Base-by-base conservation (phyloP, 805 yeast species). In the Priceomyces melissophilus region DNA sequence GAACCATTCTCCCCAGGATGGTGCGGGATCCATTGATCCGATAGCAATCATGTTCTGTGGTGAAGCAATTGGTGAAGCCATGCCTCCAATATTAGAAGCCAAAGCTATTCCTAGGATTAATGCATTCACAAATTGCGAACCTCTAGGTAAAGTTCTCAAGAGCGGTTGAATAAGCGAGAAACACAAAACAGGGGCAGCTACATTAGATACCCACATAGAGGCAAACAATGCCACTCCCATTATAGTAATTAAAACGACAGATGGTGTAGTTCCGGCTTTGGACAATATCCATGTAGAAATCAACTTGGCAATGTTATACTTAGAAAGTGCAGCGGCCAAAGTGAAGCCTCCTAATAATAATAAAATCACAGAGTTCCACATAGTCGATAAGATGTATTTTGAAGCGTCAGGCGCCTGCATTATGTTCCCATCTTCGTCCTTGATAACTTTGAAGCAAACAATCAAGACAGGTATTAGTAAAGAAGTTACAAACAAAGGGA, bases 401-500 rank as follows among this genome's bases (percentile, higher is more conserved):
- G 79, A 69, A 4, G 77, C 65, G 32, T 59, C 69, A 0, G 60
- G 49, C 2, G 76, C 63, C 36, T 44, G 52, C 79, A 75, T 73
- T 2, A 61, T 54, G 15, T 71, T 49, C 2, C 78, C 79, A 48
- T 69, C 73, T 5, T 53, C 61, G 37, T 82, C 79, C 46, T 81
- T 82, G 49, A 85, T 61, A 1, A 88, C 89, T 3, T 81, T 77
- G 14, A 88, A 70, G 0, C 81, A 60, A 1, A 93, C 95, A 31
- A 88, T 79, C 38, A 91, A 65, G 35, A 91, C 67, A 1, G 99
- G 99, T 13, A 93, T 78, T 29, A 87, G 54, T 42, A 91, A 61
- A 0, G 97, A 84, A 2, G 99, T 91, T 11, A 85, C 95, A 63
- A 87, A 93, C 32, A 91, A 68, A 4, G 98, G 98, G 48, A 91